Evolutionary conservation across 73 alveolate genomes (phyloP).

Genomic region (Paramecium primaurelia): DNA sequence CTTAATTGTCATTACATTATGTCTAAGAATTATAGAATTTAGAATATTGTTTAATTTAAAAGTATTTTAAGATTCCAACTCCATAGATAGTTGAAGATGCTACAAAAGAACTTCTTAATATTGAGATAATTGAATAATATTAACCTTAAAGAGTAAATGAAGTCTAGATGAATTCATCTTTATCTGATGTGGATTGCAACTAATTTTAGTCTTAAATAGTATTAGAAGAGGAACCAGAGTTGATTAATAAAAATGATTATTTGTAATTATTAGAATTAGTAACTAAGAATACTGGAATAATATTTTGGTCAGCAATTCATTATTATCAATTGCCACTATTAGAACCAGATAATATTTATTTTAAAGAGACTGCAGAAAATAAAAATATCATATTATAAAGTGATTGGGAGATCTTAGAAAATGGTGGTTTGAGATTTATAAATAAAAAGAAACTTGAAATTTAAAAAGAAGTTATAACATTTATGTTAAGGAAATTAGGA

Average conservation of each 20-base stretch:
- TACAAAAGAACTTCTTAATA: background rate
- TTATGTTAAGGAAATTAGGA: slow-evolving; percentile 70
- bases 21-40: background rate
- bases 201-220: background rate
- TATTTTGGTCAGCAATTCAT: background rate
- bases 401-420: slow-evolving; percentile 56
- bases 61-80: background rate
- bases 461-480: slow-evolving; percentile 70
- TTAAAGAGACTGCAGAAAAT: background rate
- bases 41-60: background rate
- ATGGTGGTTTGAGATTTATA: slow-evolving; percentile 49
- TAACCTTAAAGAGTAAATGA: background rate
- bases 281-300: background rate
- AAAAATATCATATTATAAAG: background rate
- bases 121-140: background rate
- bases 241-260: background rate
- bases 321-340: background rate
- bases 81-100: background rate
- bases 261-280: background rate
- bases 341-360: background rate
- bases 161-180: background rate
- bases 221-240: background rate
- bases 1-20: background rate
- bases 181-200: background rate
- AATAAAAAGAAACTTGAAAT: slow-evolving; percentile 52